Evolutionary conservation across 306 rosid species (phyloP), one percentile per base, ranked within the genome.

Genomic region (Pachyrhizus erosus): DNA sequence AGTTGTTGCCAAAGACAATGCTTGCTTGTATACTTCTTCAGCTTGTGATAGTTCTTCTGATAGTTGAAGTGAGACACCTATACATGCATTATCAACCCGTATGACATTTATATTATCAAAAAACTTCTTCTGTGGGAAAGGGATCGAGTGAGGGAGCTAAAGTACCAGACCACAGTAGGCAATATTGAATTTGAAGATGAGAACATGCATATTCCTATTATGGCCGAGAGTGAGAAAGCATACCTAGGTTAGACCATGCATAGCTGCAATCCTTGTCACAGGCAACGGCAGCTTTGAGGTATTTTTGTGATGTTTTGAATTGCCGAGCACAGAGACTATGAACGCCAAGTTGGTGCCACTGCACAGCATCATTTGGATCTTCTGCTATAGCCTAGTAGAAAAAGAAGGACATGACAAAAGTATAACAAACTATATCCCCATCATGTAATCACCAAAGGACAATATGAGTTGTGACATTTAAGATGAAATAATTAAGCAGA

Each of bases 181-280:
- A 57, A 9, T n/a, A 40, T 57, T 15, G 37, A 37, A 64, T 49
- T 46, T 64, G 39, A 74, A 17, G 73, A 64, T n/a, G 21, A 52
- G 48, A 60, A 62, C 8, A 46, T 61, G 33, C 13, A 71, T 62
- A 48, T 77, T 46, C 74, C 20, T 49, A 34, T 51, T 49, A 77
- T 17, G 51, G 75, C 48, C 7, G 29, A 8, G 21, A 17, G 48
- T 39, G 80, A 46, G 76, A 20, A 21, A 75, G 70, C 39, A 68
- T 82, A 93, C 99, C 98, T 45, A 96, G 91, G 85, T 93, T 92
- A 81, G 99, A 91, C 99, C 99, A 96, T 37, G 92, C 91, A 90
- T 80, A 90, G 88, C 93, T 84, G 87, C 94, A 88, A 55, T 87
- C 86, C 54, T 82, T 89, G 77, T 89, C 90, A 37, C 89, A 91